Percentiles rank a stretch among this genome's conserved stretches.
Evolutionary conservation across 768 basidiomycete genomes (phyloP).

Genomic region (Boletus patriciae): DNA sequence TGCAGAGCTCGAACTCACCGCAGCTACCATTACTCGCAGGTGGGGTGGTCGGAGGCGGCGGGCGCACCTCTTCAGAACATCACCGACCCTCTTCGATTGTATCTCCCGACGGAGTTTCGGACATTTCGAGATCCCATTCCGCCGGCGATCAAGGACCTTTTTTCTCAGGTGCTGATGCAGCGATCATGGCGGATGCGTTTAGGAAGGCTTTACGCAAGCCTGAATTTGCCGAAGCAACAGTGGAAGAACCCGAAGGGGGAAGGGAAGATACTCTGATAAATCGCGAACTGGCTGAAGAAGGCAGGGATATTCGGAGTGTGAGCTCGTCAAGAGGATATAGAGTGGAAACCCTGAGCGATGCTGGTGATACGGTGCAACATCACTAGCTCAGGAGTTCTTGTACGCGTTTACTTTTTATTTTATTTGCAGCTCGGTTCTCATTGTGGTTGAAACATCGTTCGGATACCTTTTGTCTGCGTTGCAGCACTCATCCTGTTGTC

Average conservation of each 20-base stretch:
- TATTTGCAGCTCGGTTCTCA: constrained; percentile 38
- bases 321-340: constrained; percentile 74
- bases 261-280: constrained; percentile 48
- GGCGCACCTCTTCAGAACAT: constrained; percentile 34
- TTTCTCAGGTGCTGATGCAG: constrained; percentile 83
- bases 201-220: constrained; percentile 86
- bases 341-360: constrained; percentile 68
- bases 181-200: constrained; percentile 92
- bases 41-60: constrained; percentile 33
- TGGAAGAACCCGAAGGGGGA: constrained; percentile 58
- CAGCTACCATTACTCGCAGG: constrained; percentile 49
- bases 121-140: constrained; percentile 60
- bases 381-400: constrained; percentile 39
- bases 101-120: constrained; percentile 73
- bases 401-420: constrained; percentile 37
- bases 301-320: constrained; percentile 84
- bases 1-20: constrained; percentile 41
- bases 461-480: constrained; percentile 35
- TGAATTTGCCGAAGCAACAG: constrained; percentile 69
- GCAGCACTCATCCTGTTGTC: constrained; percentile 32
- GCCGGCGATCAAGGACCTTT: constrained; percentile 69
- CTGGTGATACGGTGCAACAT: constrained; percentile 50
- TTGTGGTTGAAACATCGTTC: constrained; percentile 32
- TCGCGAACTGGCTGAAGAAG: constrained; percentile 83
- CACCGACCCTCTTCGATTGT: constrained; percentile 41